Evolutionary conservation across 2,329 filamentous ascomycete genomes (phyloP).

Genomic region (Hypoxylon sp.): DNA sequence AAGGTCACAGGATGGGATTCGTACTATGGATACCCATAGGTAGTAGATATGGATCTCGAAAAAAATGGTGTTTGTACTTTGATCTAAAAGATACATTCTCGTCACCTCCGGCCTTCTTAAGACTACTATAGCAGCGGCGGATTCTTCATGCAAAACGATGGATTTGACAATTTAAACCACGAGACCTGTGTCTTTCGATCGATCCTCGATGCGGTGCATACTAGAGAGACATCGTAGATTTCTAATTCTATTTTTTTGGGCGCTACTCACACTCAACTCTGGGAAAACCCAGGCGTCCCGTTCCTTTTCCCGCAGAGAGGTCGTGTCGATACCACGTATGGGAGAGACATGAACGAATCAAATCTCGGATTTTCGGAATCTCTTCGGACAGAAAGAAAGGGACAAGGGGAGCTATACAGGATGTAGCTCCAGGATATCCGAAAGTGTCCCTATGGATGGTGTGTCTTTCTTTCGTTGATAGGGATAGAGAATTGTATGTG

Average conservation of each 20-base stretch:
- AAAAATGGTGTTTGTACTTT: not conserved
- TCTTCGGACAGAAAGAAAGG: not conserved
- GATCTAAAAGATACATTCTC: constrained; percentile 2
- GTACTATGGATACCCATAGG: constrained; percentile 6
- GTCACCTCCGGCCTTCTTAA: not conserved
- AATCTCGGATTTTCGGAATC: constrained; percentile 1
- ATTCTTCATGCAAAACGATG: not conserved
- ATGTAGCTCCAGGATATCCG: not conserved
- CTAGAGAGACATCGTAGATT: not conserved
- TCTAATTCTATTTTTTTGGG: not conserved
- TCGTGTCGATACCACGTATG: not conserved
- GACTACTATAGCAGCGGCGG: not conserved
- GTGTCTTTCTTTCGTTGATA: not conserved
- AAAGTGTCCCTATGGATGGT: constrained; percentile 1
- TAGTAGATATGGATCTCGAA: not conserved
- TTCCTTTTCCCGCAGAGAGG: not conserved
- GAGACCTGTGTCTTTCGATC: not conserved
- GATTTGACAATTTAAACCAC: not conserved
- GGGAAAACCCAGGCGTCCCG: not conserved
- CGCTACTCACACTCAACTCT: not conserved
- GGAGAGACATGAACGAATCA: not conserved
- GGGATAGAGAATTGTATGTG: too few species aligned
- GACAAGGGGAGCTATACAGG: not conserved
- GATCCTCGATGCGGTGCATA: not conserved
- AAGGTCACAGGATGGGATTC: not conserved